Conservation (phyloP, 371 early-diverging fungal species). For the Rhizomucor miehei region DNA sequence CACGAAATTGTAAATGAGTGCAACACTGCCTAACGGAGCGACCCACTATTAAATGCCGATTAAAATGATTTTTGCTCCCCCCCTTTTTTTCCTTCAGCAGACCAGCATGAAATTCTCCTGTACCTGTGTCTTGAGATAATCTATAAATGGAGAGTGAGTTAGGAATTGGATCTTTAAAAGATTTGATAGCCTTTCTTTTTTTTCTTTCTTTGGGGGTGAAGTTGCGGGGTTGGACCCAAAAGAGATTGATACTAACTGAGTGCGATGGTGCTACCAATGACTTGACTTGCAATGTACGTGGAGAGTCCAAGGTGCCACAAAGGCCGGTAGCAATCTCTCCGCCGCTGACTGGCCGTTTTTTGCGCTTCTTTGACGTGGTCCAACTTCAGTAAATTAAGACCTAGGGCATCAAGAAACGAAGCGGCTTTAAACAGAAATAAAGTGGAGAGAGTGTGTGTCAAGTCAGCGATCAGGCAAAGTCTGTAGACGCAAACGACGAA, state of each 20-base stretch:
- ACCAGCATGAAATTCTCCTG: slow-evolving; percentile 8
- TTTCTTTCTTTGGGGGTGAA: slow-evolving; percentile 3
- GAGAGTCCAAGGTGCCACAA: slow-evolving; percentile 70
- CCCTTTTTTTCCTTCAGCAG: slow-evolving; percentile 10
- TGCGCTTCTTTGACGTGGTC: slow-evolving; percentile 65
- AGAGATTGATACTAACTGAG: slow-evolving; percentile 41
- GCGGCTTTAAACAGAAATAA: slow-evolving; percentile 29
- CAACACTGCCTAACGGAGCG: slow-evolving; percentile 68
- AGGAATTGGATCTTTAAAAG: slow-evolving; percentile 1
- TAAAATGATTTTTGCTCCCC: slow-evolving; percentile 1
- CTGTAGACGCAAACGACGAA: not conserved
- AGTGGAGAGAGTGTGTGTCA: not conserved
- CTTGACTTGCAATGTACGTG: slow-evolving; percentile 61
- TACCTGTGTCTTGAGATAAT: slow-evolving; percentile 68
- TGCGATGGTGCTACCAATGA: slow-evolving; percentile 69
- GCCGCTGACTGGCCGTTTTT: slow-evolving; percentile 36
- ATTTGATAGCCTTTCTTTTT: not conserved
- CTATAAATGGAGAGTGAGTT: slow-evolving; percentile 25
- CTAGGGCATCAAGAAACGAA: slow-evolving; percentile 69
- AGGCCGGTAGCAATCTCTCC: slow-evolving; percentile 64
- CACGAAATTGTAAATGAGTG: slow-evolving; percentile 69
- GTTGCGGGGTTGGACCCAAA: too few species aligned
- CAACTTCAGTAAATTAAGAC: slow-evolving; percentile 62
- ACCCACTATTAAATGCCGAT: slow-evolving; percentile 45
- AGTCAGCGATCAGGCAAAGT: not conserved